phyloP scores from a whole-genome alignment of 306 rosid genomes.

The Albizia julibrissin region DNA sequence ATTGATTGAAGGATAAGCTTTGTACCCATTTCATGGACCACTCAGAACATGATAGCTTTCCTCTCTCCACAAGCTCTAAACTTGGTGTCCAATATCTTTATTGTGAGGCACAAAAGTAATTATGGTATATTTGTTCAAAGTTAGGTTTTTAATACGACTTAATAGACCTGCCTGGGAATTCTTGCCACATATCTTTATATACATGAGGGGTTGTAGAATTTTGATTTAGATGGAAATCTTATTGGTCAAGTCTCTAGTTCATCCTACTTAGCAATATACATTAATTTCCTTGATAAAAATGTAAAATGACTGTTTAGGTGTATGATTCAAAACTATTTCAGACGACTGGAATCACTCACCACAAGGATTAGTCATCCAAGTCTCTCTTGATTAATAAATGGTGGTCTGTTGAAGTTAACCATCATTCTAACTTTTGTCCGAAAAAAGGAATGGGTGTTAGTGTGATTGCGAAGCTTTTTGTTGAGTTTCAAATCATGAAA shows the following conservation, averaged over 20 bases:
- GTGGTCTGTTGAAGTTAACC: neutral
- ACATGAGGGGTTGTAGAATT: neutral
- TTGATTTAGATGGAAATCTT: constrained; percentile 8
- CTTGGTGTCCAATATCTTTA: constrained; percentile 18
- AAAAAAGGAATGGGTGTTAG: neutral
- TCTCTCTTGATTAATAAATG: too few species aligned
- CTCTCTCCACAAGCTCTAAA: constrained; percentile 22
- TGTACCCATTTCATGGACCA: constrained; percentile 16
- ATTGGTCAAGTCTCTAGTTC: neutral
- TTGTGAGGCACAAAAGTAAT: constrained; percentile 27
- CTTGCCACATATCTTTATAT: constrained; percentile 22
- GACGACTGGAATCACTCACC: neutral
- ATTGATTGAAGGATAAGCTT: constrained; percentile 19
- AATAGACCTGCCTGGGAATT: constrained; percentile 5
- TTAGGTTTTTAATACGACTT: constrained; percentile 24
- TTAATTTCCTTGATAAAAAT: neutral
- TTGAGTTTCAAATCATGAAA: too few species aligned
- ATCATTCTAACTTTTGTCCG: too few species aligned
- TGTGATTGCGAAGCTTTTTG: neutral
- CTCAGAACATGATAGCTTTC: neutral
- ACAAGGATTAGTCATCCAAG: neutral
- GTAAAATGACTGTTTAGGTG: neutral
- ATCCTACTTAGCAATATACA: neutral
- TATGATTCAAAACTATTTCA: neutral
- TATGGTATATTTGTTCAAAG: constrained; percentile 27